phyloP scores from a whole-genome alignment of 2,329 filamentous ascomycete species.

The Cordyceps javanica region DNA sequence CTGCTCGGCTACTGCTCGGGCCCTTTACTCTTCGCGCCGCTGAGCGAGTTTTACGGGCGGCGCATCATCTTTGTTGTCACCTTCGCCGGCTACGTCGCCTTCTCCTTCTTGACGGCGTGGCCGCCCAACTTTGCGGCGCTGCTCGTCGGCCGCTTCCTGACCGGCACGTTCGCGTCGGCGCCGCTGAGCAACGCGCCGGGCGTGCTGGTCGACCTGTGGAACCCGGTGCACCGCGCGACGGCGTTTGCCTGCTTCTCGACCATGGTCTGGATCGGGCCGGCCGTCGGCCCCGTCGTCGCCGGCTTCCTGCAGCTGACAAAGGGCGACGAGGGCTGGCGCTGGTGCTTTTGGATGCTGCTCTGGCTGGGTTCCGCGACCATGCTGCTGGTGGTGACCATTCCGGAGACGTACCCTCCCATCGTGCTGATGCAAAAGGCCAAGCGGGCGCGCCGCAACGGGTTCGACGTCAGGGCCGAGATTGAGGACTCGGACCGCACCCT shows the following conservation, averaged over 20 bases:
- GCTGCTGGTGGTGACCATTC: conserved; percentile 49
- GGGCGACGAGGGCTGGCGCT: conserved; percentile 46
- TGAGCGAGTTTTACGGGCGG: conserved; percentile 52
- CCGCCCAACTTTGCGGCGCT: conserved; percentile 46
- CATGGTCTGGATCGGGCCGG: conserved; percentile 48
- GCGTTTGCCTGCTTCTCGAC: conserved; percentile 48
- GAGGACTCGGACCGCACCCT: conserved; percentile 40
- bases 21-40: conserved; percentile 51
- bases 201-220: conserved; percentile 49
- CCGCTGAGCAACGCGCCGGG: conserved; percentile 44
- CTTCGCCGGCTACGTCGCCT: conserved; percentile 42
- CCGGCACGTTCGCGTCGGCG: conserved; percentile 49
- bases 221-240: conserved; percentile 43
- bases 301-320: conserved; percentile 52
- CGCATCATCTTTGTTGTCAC: conserved; percentile 46
- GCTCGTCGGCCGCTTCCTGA: conserved; percentile 48
- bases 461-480: conserved; percentile 42
- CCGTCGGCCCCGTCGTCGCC: conserved; percentile 46
- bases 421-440: conserved; percentile 48
- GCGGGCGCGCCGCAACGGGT: conserved; percentile 41
- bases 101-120: conserved; percentile 49
- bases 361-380: conserved; percentile 34
- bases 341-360: conserved; percentile 44
- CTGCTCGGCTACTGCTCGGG: conserved; percentile 52
- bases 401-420: conserved; percentile 47